Conservation (phyloP, 164 flowering plant genomes). For the Umbilicus rupestris region DNA sequence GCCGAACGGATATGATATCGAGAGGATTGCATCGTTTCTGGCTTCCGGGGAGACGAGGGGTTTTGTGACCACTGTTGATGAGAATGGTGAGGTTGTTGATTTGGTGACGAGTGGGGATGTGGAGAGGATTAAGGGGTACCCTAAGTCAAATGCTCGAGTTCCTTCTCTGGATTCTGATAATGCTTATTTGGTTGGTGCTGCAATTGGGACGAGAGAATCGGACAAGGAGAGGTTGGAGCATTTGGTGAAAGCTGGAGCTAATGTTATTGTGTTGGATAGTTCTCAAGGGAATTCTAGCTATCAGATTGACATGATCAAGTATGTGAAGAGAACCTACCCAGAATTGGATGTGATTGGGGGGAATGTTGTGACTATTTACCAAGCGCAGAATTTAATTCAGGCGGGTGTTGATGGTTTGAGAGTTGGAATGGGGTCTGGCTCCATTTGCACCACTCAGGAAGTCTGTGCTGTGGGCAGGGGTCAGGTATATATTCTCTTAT, state of each 20-base stretch:
- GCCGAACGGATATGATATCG: constrained; percentile 40
- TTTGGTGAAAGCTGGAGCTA: constrained; percentile 68
- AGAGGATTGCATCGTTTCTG: constrained; percentile 36
- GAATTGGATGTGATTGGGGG: constrained; percentile 84
- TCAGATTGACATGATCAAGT: constrained; percentile 85
- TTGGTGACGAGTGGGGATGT: constrained; percentile 47
- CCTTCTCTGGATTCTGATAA: constrained; percentile 70
- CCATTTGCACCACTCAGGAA: constrained; percentile 94
- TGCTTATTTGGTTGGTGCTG: constrained; percentile 69
- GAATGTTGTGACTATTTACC: constrained; percentile 71
- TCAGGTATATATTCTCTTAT: constrained; percentile 40
- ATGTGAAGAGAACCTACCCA: constrained; percentile 54
- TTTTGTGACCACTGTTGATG: constrained; percentile 39
- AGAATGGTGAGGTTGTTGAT: constrained; percentile 52
- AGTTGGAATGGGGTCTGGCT: constrained; percentile 98
- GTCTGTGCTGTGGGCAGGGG: constrained; percentile 96
- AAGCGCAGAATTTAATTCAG: constrained; percentile 77
- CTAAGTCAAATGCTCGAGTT: constrained; percentile 30
- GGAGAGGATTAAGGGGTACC: constrained; percentile 52
- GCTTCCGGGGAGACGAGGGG: constrained; percentile 26
- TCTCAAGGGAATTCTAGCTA: constrained; percentile 89
- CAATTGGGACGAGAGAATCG: constrained; percentile 73
- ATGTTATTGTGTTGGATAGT: constrained; percentile 82
- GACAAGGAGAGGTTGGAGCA: constrained; percentile 84
- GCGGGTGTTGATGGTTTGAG: constrained; percentile 87